A percentile compares a stretch with the other conserved stretches of the same genome.
phyloP scores from a whole-genome alignment of 345 rosid species.

The Linum trigynum region DNA sequence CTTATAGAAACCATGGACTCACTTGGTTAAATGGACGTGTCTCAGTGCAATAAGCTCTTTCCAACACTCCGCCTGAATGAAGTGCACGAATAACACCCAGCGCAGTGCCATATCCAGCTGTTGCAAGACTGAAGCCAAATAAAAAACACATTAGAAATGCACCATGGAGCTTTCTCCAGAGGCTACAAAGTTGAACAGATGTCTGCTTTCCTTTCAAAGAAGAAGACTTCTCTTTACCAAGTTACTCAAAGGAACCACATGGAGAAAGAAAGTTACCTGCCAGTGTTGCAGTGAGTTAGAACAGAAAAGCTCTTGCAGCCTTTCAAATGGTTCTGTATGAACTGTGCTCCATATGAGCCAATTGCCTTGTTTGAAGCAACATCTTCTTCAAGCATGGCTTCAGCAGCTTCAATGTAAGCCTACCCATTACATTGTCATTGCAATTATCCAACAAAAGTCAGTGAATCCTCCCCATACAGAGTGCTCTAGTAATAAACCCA shows the following conservation, averaged over 20 bases:
- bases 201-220: slow-evolving; percentile 4
- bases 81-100: slow-evolving; percentile 87
- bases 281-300: slow-evolving; percentile 96
- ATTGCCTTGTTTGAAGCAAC: slow-evolving; percentile 86
- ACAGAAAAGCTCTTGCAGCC: slow-evolving; percentile 42
- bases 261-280: slow-evolving; percentile 38
- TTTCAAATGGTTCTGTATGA: slow-evolving; percentile 38
- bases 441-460: background rate
- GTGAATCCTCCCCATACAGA: background rate
- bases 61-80: slow-evolving; percentile 52
- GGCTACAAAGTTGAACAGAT: background rate
- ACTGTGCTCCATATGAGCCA: slow-evolving; percentile 61
- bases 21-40: slow-evolving; percentile 98
- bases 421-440: slow-evolving; percentile 3
- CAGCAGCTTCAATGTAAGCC: slow-evolving; percentile 78
- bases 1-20: slow-evolving; percentile 6
- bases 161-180: background rate
- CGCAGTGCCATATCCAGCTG: slow-evolving; percentile 98
- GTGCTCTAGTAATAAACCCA: background rate
- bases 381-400: slow-evolving; percentile 77
- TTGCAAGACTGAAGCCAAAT: slow-evolving; percentile 62
- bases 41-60: slow-evolving; percentile 91
- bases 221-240: background rate
- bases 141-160: background rate
- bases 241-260: background rate